phyloP scores from a whole-genome alignment of 306 rosid species.

The Potentilla sterilis region DNA sequence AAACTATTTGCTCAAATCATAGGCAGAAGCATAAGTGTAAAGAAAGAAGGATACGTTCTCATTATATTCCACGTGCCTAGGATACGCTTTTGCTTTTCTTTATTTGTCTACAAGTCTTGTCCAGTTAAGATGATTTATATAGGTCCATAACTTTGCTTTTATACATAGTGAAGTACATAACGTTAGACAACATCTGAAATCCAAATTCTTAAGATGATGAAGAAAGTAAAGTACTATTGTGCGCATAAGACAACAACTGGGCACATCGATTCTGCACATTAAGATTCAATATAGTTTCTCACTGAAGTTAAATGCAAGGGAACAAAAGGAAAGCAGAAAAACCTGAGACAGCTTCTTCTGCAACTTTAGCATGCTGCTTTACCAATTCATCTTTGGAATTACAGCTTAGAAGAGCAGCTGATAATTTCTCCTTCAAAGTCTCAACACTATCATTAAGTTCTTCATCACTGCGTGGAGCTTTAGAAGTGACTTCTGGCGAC shows the following conservation, averaged over 20 bases:
- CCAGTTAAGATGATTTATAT: not conserved
- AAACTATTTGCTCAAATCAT: conserved; percentile 1
- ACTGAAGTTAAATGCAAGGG: not conserved
- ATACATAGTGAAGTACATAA: not conserved
- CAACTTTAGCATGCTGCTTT: conserved; percentile 77
- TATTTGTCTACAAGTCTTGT: not conserved
- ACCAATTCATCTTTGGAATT: conserved; percentile 74
- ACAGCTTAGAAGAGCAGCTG: conserved; percentile 56
- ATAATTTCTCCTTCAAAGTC: conserved; percentile 50
- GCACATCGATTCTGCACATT: not conserved
- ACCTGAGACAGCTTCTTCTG: conserved; percentile 91
- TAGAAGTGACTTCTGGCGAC: conserved; percentile 67
- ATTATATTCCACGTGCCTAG: not conserved
- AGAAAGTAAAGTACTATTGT: not conserved
- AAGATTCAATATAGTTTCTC: conserved; percentile 10
- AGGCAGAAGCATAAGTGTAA: not conserved
- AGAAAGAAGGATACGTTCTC: not conserved
- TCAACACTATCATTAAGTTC: conserved; percentile 41
- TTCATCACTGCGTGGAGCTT: conserved; percentile 44
- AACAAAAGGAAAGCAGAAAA: conserved; percentile 20
- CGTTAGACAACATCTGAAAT: not conserved
- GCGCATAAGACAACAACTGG: not conserved
- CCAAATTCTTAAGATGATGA: not conserved
- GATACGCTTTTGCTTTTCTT: conserved; percentile 1
- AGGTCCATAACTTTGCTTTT: not conserved